Conservation (phyloP, 345 rosid species). For the Excoecaria cochinchinensis region DNA sequence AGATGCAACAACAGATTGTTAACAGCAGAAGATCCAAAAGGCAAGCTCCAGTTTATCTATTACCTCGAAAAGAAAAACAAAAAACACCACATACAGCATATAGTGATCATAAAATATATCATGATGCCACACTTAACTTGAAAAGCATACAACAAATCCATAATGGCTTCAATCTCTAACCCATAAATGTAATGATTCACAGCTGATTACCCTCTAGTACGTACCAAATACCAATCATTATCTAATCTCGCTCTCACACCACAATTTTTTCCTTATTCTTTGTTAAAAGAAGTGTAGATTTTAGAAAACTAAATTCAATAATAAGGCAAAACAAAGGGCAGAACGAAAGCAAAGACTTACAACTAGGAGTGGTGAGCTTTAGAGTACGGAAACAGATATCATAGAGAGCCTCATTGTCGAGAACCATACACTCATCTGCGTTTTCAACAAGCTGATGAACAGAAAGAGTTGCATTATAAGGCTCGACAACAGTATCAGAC, state of each 20-base stretch:
- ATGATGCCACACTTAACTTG: neutral
- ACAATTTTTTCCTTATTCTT: neutral
- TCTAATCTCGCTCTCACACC: neutral
- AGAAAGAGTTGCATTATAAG: slow-evolving; percentile 75
- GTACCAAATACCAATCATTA: neutral
- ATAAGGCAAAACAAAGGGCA: neutral
- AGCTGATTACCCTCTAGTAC: neutral
- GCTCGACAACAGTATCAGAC: slow-evolving; percentile 80
- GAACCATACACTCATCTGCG: slow-evolving; percentile 86
- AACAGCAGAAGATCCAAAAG: neutral
- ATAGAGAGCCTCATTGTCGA: slow-evolving; percentile 76
- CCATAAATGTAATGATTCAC: neutral
- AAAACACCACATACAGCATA: neutral
- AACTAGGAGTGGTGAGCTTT: slow-evolving; percentile 81
- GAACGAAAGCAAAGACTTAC: slow-evolving; percentile 39
- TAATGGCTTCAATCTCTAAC: neutral
- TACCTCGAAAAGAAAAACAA: neutral
- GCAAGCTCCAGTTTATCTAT: neutral
- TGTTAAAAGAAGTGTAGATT: neutral
- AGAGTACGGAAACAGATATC: slow-evolving; percentile 84
- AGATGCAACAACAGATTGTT: neutral
- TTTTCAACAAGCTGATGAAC: slow-evolving; percentile 82
- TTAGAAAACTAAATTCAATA: neutral
- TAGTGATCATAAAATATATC: neutral
- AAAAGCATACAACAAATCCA: too few relatives aligned